Conservation (phyloP, 306 rosid species). For the Arachis hypogaea region DNA sequence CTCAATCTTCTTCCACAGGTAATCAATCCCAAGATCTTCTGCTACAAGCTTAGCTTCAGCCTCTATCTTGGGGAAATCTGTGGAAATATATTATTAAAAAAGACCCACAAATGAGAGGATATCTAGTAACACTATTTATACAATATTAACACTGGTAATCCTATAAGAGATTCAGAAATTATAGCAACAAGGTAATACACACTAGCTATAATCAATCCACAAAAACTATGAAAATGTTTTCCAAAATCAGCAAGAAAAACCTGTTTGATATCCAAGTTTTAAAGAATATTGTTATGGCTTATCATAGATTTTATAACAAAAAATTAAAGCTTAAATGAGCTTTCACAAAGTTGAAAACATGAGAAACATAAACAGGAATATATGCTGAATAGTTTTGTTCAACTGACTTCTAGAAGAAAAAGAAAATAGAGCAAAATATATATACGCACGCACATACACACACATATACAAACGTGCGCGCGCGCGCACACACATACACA, state of each 20-base stretch:
- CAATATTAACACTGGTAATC: constrained; percentile 23
- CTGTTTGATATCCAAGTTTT: constrained; percentile 7
- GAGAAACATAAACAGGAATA: neutral
- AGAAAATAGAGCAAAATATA: neutral
- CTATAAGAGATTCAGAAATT: constrained; percentile 21
- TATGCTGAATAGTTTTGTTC: neutral
- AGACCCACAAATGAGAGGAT: constrained; percentile 32
- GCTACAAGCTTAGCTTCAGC: constrained; percentile 75
- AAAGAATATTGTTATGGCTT: constrained; percentile 18
- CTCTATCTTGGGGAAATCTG: constrained; percentile 96
- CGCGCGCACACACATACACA: neutral
- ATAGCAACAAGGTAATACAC: constrained; percentile 17
- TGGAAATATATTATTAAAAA: constrained; percentile 20
- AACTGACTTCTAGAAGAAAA: constrained; percentile 18
- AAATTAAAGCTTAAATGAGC: neutral
- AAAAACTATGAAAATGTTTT: constrained; percentile 15
- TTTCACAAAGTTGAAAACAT: constrained; percentile 6
- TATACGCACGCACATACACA: too few species aligned
- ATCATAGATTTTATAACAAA: constrained; percentile 15
- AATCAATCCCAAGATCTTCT: constrained; percentile 70
- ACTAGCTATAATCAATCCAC: constrained; percentile 23
- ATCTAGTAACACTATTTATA: constrained; percentile 28
- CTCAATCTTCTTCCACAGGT: constrained; percentile 60
- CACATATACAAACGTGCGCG: too few species aligned
- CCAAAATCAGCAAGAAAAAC: constrained; percentile 17